Evolutionary conservation across 1,284 basidiomycete genomes (phyloP).

Genomic region (Puccinia hordei): DNA sequence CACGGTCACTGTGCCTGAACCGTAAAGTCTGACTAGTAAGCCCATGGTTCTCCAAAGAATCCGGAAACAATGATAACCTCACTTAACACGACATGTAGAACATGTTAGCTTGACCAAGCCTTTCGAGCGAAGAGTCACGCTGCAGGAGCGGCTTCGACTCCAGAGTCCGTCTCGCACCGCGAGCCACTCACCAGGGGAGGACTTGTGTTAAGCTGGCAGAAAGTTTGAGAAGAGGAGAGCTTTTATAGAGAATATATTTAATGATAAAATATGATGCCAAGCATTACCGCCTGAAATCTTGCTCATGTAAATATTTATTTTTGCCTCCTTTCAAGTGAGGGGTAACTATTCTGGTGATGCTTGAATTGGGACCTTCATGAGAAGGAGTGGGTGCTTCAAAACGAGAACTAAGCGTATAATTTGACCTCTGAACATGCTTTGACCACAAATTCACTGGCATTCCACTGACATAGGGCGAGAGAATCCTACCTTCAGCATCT

Average conservation of each 20-base stretch:
- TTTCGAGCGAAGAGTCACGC: too few relatives aligned
- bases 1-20: slow-evolving; percentile 1
- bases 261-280: background rate
- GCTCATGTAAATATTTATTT: background rate
- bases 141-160: too few relatives aligned
- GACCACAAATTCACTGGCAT: background rate
- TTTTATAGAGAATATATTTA: background rate
- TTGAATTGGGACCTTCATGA: background rate
- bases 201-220: too few relatives aligned
- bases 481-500: background rate
- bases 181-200: too few relatives aligned
- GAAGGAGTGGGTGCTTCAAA: too few relatives aligned
- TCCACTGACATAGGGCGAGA: background rate
- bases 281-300: background rate
- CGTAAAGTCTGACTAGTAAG: background rate
- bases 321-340: slow-evolving; percentile 5
- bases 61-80: background rate
- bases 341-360: background rate
- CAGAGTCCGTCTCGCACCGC: too few relatives aligned
- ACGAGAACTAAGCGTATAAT: too few relatives aligned
- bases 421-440: background rate
- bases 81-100: too few relatives aligned
- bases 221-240: background rate
- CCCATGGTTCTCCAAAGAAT: background rate
- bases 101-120: too few relatives aligned